phyloP scores from a whole-genome alignment of 495 filamentous ascomycete genomes.

The Hypoxylon intermedium region DNA sequence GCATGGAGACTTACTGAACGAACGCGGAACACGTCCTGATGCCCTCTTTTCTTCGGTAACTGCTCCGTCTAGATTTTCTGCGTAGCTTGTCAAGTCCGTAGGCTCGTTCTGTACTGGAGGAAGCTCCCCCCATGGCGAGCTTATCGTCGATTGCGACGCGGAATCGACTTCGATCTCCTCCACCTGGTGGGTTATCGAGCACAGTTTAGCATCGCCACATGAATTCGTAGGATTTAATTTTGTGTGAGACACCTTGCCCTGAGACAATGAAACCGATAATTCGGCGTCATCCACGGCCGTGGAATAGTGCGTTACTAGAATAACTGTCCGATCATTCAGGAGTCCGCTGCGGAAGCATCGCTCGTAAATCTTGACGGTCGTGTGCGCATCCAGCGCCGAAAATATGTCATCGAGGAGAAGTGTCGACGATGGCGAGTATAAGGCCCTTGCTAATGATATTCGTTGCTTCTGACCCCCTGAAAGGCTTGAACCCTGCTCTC shows the following conservation, averaged over 20 bases:
- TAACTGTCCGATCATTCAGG: constrained; percentile 77
- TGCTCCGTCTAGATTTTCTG: background rate
- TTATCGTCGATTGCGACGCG: background rate
- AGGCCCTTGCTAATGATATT: constrained; percentile 79
- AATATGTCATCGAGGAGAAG: constrained; percentile 83
- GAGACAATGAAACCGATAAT: constrained; percentile 68
- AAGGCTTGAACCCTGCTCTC: constrained; percentile 83
- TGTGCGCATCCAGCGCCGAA: constrained; percentile 86
- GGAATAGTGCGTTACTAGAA: constrained; percentile 82
- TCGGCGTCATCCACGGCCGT: constrained; percentile 72
- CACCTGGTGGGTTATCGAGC: background rate
- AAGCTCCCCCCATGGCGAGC: background rate
- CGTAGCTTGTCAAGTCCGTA: constrained; percentile 51
- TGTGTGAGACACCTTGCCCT: constrained; percentile 70
- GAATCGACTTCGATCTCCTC: constrained; percentile 3
- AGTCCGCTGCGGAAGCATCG: constrained; percentile 77
- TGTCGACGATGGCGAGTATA: constrained; percentile 78
- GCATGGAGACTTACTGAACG: constrained; percentile 8
- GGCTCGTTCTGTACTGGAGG: background rate
- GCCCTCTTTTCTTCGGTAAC: constrained; percentile 16
- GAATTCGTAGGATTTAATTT: constrained; percentile 69
- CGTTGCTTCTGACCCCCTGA: constrained; percentile 88
- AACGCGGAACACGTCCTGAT: constrained; percentile 36
- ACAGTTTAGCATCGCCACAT: background rate
- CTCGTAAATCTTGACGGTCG: constrained; percentile 85